phyloP scores from a whole-genome alignment of 192 early-diverging fungal species.

The Rhizoclosmatium globosum region DNA sequence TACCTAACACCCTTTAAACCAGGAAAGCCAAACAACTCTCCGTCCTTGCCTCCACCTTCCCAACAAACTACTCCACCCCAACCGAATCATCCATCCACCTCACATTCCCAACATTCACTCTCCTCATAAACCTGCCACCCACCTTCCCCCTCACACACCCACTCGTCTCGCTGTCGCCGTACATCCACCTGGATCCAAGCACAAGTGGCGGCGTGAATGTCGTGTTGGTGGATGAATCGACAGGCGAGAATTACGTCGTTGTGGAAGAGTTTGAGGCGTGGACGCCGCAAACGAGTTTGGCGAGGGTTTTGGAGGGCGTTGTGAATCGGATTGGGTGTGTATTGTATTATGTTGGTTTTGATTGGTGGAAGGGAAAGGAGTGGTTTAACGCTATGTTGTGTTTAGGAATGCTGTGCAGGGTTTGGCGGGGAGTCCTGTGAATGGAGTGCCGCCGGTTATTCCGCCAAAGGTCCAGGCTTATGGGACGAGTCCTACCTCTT shows the following conservation, averaged over 20 bases:
- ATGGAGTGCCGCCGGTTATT: too few species aligned
- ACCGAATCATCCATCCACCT: neutral
- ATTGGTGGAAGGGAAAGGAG: too few species aligned
- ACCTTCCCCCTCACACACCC: neutral
- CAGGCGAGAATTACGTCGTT: conserved; percentile 16
- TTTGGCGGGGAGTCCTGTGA: neutral
- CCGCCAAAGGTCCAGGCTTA: too few species aligned
- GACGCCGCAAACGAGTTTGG: conserved; percentile 3
- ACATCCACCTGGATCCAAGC: neutral
- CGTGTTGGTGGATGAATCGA: neutral
- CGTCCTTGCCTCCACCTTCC: neutral
- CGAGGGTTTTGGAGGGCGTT: neutral
- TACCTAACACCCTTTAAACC: neutral
- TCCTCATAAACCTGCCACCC: neutral
- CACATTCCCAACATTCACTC: neutral
- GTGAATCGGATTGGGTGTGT: neutral
- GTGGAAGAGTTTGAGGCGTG: conserved; percentile 8
- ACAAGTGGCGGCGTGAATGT: too few species aligned
- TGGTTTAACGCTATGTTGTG: neutral
- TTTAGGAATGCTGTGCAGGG: too few species aligned
- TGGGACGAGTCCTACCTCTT: too few species aligned
- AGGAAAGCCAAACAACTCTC: neutral
- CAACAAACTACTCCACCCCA: neutral
- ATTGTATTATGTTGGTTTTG: conserved; percentile 1
- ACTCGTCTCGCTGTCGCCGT: neutral